phyloP scores from a whole-genome alignment of 192 early-diverging fungal genomes.

The Gamsiella multidivaricata region DNA sequence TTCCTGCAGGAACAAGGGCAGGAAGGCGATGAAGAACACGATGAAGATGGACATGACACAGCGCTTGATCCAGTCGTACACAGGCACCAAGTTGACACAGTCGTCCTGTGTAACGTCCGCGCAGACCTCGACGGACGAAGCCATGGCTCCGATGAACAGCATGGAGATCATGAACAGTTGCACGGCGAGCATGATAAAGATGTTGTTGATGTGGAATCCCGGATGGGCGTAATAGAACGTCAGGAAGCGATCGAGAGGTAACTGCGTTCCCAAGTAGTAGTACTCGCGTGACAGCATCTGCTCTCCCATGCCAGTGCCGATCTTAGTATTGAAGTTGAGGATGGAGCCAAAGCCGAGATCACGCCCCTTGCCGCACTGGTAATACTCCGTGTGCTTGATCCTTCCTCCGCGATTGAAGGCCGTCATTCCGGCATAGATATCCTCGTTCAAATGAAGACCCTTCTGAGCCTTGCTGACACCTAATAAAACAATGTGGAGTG shows the following conservation, averaged over 20 bases:
- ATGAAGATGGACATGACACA: slow-evolving; percentile 83
- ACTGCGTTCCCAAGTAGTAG: slow-evolving; percentile 87
- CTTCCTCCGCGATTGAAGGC: slow-evolving; percentile 86
- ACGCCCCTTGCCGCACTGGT: slow-evolving; percentile 91
- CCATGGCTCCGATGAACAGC: slow-evolving; percentile 80
- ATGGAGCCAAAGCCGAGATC: slow-evolving; percentile 91
- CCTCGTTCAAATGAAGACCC: slow-evolving; percentile 91
- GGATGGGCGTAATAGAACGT: slow-evolving; percentile 94
- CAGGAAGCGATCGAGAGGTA: slow-evolving; percentile 86
- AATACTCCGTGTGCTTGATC: slow-evolving; percentile 93
- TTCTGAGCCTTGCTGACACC: slow-evolving; percentile 90
- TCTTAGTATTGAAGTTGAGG: slow-evolving; percentile 91
- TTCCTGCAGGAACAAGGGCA: slow-evolving; percentile 87
- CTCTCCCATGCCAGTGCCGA: slow-evolving; percentile 93
- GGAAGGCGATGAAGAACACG: slow-evolving; percentile 83
- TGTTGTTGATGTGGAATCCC: slow-evolving; percentile 91
- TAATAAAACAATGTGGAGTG: slow-evolving; percentile 2
- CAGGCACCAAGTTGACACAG: slow-evolving; percentile 79
- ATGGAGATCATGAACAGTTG: slow-evolving; percentile 85
- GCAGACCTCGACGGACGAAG: slow-evolving; percentile 68
- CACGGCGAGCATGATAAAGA: slow-evolving; percentile 85
- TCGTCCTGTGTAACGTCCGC: slow-evolving; percentile 67
- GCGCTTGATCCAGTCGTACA: slow-evolving; percentile 86
- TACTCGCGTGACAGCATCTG: slow-evolving; percentile 95
- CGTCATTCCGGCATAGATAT: slow-evolving; percentile 94